A percentile compares a stretch with the other conserved stretches of the same genome.
Conservation (phyloP, 306 rosid species). For the Trichosanthes truncata region DNA sequence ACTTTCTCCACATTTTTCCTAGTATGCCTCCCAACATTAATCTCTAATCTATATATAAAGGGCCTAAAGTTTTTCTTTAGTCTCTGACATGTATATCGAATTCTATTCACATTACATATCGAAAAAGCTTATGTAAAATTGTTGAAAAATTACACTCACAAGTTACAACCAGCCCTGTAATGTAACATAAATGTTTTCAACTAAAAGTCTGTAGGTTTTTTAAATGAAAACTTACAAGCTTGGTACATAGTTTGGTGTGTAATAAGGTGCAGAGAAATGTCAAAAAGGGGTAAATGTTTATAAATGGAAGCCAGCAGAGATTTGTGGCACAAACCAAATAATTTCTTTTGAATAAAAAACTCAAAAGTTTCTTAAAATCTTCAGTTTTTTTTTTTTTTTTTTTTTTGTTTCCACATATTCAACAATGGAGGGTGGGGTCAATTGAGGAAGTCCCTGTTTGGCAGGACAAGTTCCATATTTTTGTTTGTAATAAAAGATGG, state of each 20-base stretch:
- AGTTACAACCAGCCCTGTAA: not conserved
- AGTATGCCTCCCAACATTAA: constrained; percentile 25
- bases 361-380: not conserved
- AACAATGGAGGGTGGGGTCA: not conserved
- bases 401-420: not conserved
- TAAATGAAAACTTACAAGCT: not conserved
- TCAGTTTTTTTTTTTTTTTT: not conserved
- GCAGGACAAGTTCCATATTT: not conserved
- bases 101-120: not conserved
- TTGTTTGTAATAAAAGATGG: not conserved
- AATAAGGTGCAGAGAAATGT: not conserved
- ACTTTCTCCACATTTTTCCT: constrained; percentile 53
- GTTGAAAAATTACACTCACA: not conserved
- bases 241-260: not conserved
- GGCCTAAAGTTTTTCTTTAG: not conserved
- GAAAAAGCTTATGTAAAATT: not conserved
- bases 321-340: not conserved
- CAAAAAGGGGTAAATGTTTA: not conserved
- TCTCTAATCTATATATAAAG: constrained; percentile 19
- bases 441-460: not conserved
- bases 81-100: not conserved
- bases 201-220: not conserved
- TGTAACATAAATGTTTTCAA: not conserved
- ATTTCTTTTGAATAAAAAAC: not conserved
- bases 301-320: not conserved